Percentiles rank a stretch among this genome's conserved stretches.
phyloP scores from a whole-genome alignment of 371 early-diverging fungal species.

The Mortierella sp. region DNA sequence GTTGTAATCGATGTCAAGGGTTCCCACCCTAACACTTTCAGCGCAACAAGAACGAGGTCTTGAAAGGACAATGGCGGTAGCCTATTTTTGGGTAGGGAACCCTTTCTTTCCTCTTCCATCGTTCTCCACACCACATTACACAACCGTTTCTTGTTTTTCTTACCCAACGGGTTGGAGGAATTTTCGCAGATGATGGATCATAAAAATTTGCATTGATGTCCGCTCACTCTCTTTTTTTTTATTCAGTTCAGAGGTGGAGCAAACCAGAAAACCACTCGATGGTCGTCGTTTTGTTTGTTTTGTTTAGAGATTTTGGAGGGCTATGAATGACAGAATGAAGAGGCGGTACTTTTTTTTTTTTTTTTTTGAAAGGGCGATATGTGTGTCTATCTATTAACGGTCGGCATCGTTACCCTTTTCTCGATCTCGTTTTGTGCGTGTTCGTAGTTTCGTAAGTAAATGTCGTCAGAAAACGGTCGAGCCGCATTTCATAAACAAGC shows the following conservation, averaged over 20 bases:
- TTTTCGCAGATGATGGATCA: background rate
- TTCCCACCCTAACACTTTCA: background rate
- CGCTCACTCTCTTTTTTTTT: background rate
- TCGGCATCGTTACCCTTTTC: background rate
- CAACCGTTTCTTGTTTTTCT: background rate
- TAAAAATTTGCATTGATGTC: background rate
- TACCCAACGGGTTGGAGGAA: background rate
- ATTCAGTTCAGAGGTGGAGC: background rate
- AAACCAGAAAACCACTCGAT: background rate
- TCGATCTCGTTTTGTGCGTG: background rate
- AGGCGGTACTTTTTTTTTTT: background rate
- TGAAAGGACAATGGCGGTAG: background rate
- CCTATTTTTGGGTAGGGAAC: background rate
- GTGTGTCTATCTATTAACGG: background rate
- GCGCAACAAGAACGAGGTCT: no score
- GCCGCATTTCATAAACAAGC: background rate
- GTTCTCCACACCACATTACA: background rate
- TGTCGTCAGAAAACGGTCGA: conserved; percentile 12
- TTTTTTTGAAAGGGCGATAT: conserved; percentile 1
- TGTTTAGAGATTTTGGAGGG: background rate
- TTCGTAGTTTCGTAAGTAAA: background rate
- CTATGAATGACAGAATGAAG: background rate
- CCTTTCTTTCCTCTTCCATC: background rate
- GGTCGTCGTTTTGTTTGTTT: background rate
- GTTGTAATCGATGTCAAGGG: background rate